These are phyloP conservation scores for Teratosphaeria zuluensis DNA, from an alignment of 2,329 filamentous ascomycete species.

Conservation along the genomic window DNA sequence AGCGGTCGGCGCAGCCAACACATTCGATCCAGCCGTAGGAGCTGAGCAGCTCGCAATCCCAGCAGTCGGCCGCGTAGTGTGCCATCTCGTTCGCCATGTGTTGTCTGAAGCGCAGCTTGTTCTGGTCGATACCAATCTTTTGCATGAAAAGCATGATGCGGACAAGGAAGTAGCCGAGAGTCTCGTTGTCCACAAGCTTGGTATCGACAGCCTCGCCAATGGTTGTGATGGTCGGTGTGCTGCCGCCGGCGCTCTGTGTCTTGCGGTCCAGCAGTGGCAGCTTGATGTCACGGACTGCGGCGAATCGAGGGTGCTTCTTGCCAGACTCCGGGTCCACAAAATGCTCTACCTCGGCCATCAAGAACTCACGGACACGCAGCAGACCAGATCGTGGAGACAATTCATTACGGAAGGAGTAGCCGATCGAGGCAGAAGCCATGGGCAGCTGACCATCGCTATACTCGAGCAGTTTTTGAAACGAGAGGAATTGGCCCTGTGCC, in stretches of 20 bases:
- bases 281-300: slow-evolving; percentile 74
- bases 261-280: slow-evolving; percentile 75
- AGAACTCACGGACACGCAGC: slow-evolving; percentile 86
- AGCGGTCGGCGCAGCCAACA: slow-evolving; percentile 91
- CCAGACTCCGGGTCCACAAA: slow-evolving; percentile 90
- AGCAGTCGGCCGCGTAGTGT: slow-evolving; percentile 94
- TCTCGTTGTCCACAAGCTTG: slow-evolving; percentile 89
- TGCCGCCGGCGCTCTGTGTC: slow-evolving; percentile 80
- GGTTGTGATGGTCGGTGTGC: slow-evolving; percentile 58
- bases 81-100: slow-evolving; percentile 90
- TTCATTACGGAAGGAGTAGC: slow-evolving; percentile 96
- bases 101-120: slow-evolving; percentile 90
- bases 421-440: slow-evolving; percentile 92
- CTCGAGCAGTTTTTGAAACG: slow-evolving; percentile 91
- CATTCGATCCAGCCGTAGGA: slow-evolving; percentile 97
- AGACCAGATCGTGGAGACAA: slow-evolving; percentile 90
- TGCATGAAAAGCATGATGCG: slow-evolving; percentile 85
- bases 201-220: slow-evolving; percentile 79
- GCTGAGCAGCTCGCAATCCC: slow-evolving; percentile 89
- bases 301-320: slow-evolving; percentile 88
- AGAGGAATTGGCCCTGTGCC: slow-evolving; percentile 94
- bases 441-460: slow-evolving; percentile 95
- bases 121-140: slow-evolving; percentile 76
- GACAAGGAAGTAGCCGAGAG: slow-evolving; percentile 91
- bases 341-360: slow-evolving; percentile 99